Conservation (phyloP, 1,284 basidiomycete genomes). For the Ustilago crameri region DNA sequence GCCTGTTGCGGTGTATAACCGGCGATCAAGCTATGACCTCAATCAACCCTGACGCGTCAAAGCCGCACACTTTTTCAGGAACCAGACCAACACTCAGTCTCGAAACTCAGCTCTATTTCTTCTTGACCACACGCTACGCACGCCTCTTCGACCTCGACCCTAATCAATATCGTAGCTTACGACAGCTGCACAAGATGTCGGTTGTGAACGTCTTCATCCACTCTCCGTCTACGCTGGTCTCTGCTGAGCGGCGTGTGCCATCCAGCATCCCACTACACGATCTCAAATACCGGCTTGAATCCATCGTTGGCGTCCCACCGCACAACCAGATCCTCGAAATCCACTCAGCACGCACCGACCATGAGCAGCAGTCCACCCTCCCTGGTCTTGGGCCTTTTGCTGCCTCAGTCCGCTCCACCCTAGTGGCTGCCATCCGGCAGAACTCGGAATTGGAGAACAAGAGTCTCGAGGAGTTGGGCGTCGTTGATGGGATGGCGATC, state of each 20-base stretch:
- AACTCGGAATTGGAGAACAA: conserved; percentile 75
- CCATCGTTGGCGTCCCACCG: conserved; percentile 85
- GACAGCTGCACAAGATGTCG: conserved; percentile 30
- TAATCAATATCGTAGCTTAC: not conserved
- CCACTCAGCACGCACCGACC: conserved; percentile 70
- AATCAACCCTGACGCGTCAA: conserved; percentile 3
- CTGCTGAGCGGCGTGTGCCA: conserved; percentile 54
- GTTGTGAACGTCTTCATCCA: conserved; percentile 56
- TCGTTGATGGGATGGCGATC: conserved; percentile 77
- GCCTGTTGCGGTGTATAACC: conserved; percentile 6
- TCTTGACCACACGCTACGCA: not conserved
- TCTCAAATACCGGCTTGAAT: conserved; percentile 81
- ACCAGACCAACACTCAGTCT: conserved; percentile 8
- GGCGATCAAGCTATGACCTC: not conserved
- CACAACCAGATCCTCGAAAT: conserved; percentile 69
- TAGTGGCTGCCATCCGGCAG: conserved; percentile 70
- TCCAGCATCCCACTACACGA: conserved; percentile 38
- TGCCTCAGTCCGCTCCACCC: conserved; percentile 70
- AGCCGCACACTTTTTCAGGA: not conserved
- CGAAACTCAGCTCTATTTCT: not conserved
- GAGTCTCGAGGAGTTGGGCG: conserved; percentile 79
- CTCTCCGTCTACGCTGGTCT: conserved; percentile 52
- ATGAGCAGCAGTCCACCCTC: conserved; percentile 45
- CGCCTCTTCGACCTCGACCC: not conserved
- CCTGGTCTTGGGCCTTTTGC: conserved; percentile 21